Base-by-base conservation (phyloP, 495 filamentous ascomycete genomes). In the Parachaetomium inaequale region DNA sequence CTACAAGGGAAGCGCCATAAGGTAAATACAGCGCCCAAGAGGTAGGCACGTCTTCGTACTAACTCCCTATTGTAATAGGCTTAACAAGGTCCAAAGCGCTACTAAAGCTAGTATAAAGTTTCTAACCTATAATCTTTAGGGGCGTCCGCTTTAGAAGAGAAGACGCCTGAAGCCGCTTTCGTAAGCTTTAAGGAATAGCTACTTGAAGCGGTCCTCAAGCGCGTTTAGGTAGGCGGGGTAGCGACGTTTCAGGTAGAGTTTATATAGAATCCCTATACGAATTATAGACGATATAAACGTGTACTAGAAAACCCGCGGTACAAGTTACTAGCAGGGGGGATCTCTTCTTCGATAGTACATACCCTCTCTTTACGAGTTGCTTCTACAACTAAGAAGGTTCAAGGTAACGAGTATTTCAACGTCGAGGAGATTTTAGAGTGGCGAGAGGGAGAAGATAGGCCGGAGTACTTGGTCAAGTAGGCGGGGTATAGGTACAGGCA, bases 291-390 rank as follows among this genome's bases (percentile, higher is more conserved):
- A 59, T 40, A 59, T 43, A 7, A 62, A 34, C 53, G 23, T 58
- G n/a, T 28, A 61, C 58, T 54, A 0, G 54, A 65, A 55, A 46
- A 2, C 54, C 63, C 21, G 26, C 53, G 58, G 54, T 58, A 53
- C 53, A 65, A 65, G 63, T 36, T 47, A 62, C 58, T 14, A 62
- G 58, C 46, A 65, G 45, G 19, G 63, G 62, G 31, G 55, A 62
- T n/a, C n/a, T n/a, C 40, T 58, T 61, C 58, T 54, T 62, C 58
- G 46, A 58, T 50, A 25, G 59, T 7, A 46, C 54, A 45, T 19
- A 46, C 52, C 29, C 53, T 54, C 42, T 40, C 59, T 62, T 65
- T 54, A 62, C 54, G 63, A 61, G 58, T 59, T 36, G 58, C 54
- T 19, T 62, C 58, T 46, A 47, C 50, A 19, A 28, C 40, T 12